Conservation (phyloP, 305 asterid species). For the Euphrasia arctica region DNA sequence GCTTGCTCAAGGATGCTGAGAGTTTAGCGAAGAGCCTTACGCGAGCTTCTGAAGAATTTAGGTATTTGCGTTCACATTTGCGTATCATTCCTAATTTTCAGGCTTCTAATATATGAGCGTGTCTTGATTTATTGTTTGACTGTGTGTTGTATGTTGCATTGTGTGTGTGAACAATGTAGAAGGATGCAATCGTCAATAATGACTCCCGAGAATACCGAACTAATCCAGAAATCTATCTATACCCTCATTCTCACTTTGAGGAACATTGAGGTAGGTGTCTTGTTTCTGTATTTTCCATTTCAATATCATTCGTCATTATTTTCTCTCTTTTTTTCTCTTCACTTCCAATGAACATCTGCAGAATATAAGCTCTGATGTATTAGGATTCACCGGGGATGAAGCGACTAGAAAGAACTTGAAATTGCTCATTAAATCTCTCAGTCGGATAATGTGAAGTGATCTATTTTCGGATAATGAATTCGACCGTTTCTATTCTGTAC, state of each 20-base stretch:
- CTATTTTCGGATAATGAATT: neutral
- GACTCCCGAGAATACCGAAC: constrained; percentile 90
- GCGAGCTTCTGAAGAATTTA: constrained; percentile 79
- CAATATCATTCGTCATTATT: constrained; percentile 3
- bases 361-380: constrained; percentile 80
- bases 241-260: constrained; percentile 81
- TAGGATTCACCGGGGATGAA: constrained; percentile 90
- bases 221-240: constrained; percentile 72
- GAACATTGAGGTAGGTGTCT: constrained; percentile 59
- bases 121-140: constrained; percentile 4
- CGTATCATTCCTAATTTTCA: neutral
- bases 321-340: constrained; percentile 7
- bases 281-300: neutral
- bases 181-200: constrained; percentile 64
- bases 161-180: constrained; percentile 46
- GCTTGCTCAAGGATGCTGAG: constrained; percentile 87
- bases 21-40: constrained; percentile 83
- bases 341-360: constrained; percentile 36
- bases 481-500: neutral
- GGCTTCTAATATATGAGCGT: too few relatives aligned
- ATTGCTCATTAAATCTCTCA: constrained; percentile 79
- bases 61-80: constrained; percentile 33
- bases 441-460: constrained; percentile 57
- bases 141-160: constrained; percentile 25
- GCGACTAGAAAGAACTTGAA: constrained; percentile 78